Conservation (phyloP, 345 rosid genomes). For the Aquilaria sinensis region DNA sequence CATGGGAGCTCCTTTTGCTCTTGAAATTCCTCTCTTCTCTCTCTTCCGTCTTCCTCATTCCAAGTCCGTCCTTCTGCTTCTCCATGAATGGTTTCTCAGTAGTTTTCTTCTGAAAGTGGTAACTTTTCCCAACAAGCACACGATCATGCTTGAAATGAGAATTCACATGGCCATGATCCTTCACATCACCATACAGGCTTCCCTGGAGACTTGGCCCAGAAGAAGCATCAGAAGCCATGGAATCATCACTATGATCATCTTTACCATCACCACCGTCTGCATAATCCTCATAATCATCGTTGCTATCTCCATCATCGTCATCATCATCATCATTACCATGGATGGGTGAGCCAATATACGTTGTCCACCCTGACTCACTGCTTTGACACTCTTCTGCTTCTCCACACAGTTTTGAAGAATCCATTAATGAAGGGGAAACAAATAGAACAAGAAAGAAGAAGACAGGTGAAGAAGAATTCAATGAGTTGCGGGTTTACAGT, state of each 20-base stretch:
- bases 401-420: slow-evolving; percentile 38
- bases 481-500: neutral
- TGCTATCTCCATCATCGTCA: slow-evolving; percentile 7
- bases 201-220: slow-evolving; percentile 45
- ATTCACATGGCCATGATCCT: neutral
- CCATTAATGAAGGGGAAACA: slow-evolving; percentile 25
- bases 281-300: neutral
- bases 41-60: slow-evolving; percentile 13
- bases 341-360: slow-evolving; percentile 52
- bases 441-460: neutral
- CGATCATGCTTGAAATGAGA: slow-evolving; percentile 17
- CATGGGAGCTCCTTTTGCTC: slow-evolving; percentile 1
- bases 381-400: slow-evolving; percentile 47
- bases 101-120: slow-evolving; percentile 10
- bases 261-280: slow-evolving; percentile 7
- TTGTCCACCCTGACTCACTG: slow-evolving; percentile 74
- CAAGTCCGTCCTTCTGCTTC: slow-evolving; percentile 7
- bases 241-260: slow-evolving; percentile 28
- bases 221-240: slow-evolving; percentile 73
- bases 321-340: slow-evolving; percentile 15
- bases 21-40: slow-evolving; percentile 11
- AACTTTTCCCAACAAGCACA: slow-evolving; percentile 5
- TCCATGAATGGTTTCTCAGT: slow-evolving; percentile 7
- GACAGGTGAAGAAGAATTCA: neutral
- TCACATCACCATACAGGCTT: neutral